Evolutionary conservation across 768 basidiomycete genomes (phyloP).

Genomic region (Boletus vinaceobasis): DNA sequence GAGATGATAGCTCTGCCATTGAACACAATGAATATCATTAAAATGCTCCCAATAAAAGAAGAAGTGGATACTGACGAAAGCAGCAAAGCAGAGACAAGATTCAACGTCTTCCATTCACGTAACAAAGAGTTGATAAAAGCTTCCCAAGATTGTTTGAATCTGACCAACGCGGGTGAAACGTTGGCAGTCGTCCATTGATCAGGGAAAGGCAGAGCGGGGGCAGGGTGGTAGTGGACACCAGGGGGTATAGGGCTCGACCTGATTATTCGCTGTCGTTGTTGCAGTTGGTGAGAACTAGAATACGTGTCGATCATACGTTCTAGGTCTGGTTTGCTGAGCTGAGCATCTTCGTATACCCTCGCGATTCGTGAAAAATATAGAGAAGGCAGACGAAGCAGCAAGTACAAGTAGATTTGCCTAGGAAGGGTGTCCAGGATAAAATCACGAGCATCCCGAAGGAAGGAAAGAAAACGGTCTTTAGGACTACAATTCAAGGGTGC

Average conservation of each 20-base stretch:
- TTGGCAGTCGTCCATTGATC: conserved; percentile 49
- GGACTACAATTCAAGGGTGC: conserved; percentile 13
- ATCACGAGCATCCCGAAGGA: conserved; percentile 21
- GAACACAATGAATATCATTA: neutral
- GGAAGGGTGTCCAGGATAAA: conserved; percentile 38
- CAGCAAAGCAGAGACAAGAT: conserved; percentile 66
- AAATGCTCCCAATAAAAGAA: neutral
- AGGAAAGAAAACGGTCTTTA: conserved; percentile 10
- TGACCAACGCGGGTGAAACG: conserved; percentile 59
- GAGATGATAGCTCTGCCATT: conserved; percentile 59
- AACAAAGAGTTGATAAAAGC: conserved; percentile 64
- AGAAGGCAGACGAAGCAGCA: conserved; percentile 68
- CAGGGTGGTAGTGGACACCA: conserved; percentile 20
- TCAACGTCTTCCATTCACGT: conserved; percentile 74
- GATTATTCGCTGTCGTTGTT: conserved; percentile 11
- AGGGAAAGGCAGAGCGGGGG: conserved; percentile 41
- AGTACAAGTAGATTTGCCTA: conserved; percentile 41
- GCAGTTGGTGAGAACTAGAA: conserved; percentile 13
- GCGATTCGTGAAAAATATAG: conserved; percentile 79
- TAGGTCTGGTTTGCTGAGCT: conserved; percentile 73
- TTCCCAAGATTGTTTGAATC: conserved; percentile 71
- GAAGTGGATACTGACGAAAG: conserved; percentile 37
- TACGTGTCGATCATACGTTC: conserved; percentile 45
- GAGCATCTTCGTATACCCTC: conserved; percentile 72
- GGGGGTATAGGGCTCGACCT: conserved; percentile 29